A percentile compares a stretch with the other conserved stretches of the same genome.
phyloP scores from a whole-genome alignment of 495 filamentous ascomycete genomes.

The Chaetomidium leptoderma region DNA sequence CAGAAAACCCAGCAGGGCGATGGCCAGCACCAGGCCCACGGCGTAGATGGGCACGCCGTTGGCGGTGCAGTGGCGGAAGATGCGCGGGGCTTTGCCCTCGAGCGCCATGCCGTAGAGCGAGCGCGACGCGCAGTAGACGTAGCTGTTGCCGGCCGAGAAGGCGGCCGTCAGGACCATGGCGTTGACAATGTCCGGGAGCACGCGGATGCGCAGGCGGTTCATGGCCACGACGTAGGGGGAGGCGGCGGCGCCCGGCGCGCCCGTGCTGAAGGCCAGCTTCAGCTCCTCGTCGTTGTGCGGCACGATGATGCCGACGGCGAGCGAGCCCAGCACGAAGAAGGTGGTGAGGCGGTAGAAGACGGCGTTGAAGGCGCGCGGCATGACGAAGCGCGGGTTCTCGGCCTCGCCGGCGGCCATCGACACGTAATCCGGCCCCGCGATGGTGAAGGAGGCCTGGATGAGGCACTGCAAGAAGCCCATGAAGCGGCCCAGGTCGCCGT shows the following conservation, averaged over 20 bases:
- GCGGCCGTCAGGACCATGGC: conserved; percentile 69
- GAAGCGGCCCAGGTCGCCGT: conserved; percentile 61
- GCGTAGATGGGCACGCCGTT: conserved; percentile 58
- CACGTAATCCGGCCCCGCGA: conserved; percentile 78
- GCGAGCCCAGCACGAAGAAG: conserved; percentile 71
- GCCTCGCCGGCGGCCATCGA: conserved; percentile 73
- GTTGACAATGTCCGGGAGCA: conserved; percentile 76
- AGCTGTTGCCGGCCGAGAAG: conserved; percentile 81
- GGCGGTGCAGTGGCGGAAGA: conserved; percentile 60
- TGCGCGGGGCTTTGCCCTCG: conserved; percentile 59
- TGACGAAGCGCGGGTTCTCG: conserved; percentile 59
- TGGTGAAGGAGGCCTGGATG: conserved; percentile 73
- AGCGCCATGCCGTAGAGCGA: conserved; percentile 70
- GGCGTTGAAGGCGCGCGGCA: conserved; percentile 69
- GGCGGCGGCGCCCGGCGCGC: conserved; percentile 59
- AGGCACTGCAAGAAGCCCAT: conserved; percentile 67
- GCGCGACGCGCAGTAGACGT: conserved; percentile 75
- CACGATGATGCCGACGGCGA: conserved; percentile 65
- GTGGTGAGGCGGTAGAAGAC: conserved; percentile 70
- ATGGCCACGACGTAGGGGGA: conserved; percentile 86
- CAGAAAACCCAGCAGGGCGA: conserved; percentile 66
- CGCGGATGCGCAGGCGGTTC: conserved; percentile 62
- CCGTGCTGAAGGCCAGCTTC: conserved; percentile 48
- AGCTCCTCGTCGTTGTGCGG: conserved; percentile 55
- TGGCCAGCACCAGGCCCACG: conserved; percentile 56